Evolutionary conservation across 352 stramenopile species (phyloP), one percentile per base, ranked within the genome.

Genomic region (Phytophthora idaei): DNA sequence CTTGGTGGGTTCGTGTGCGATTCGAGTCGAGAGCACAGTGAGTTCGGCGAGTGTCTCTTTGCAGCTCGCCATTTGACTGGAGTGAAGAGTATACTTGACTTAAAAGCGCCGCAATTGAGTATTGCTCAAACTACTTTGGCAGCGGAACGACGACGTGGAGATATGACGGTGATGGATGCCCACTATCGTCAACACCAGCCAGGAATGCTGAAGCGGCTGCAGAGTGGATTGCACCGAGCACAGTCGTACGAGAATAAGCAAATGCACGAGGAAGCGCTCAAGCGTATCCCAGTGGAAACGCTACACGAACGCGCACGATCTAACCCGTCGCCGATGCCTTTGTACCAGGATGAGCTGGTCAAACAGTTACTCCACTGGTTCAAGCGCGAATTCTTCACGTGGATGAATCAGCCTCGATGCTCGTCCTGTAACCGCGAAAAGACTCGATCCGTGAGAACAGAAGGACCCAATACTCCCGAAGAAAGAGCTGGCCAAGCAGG

Each of bases 331-430:
- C 80, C 81, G 14, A 81, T 79, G 60, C 61, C 80, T 3, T 57
- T 56, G 10, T 89, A 81, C 36, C 72, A 90, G 39, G 83, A 94
- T 28, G 88, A 94, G 50, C 69, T 95, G 3, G 57, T 93, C 11
- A 86, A 80, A 63, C 84, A 93, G 39, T 60, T 97, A 28, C 67
- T 94, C 2, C 77, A 88, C 36, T 97, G 90, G 90, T 97, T 97
- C 61, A 97, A 97, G 73, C 56, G 57, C 31, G 89, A 97, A 31
- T 97, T 97, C 57, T 97, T 97, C 45, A 75, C 88, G 29, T 97
- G 91, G 91, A 94, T 91, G 74, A 96, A 97, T 61, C 73, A 93
- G 45, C 89, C 89, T 14, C 64, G 69, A 12, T 97, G 91, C 28
- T 61, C 50, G 4, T 42, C 53, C 4, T 97, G 88, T 60, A 76